Base-by-base conservation (phyloP, 192 early-diverging fungal species). In the Lobosporangium transversale region DNA sequence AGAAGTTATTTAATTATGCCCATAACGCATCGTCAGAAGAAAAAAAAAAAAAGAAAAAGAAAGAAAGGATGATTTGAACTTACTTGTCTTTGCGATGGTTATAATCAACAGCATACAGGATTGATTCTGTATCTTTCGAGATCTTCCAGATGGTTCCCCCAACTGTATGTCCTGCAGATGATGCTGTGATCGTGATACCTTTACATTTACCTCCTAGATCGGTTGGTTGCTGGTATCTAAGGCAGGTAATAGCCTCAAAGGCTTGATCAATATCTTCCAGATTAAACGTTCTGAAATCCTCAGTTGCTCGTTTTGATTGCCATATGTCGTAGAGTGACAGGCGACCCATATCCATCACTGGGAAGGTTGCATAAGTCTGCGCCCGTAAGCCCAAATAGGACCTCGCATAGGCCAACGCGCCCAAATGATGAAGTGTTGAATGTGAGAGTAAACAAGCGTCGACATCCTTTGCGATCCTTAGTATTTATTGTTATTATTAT, bases 101-200 rank as follows among this genome's bases (percentile, higher is more conserved):
- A 71, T 91, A 98, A 78, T 99, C 95, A 33, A 98, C 93, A 1
- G 96, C 95, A 68, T 99, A 99, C 5, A 98, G 83, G 56, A 99
- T 93, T 10, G 92, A 89, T 66, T 99, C 95, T 17, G 93, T 91
- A 53, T 95, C 95, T 64, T 95, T 97, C 69, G 90, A 92, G 55
- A 99, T 94, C 52, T 93, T 95, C 97, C 97, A 99, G 44, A 99
- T 84, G 1, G 96, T 95, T 21, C 97, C 97, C 62, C 97, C 97
- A 29, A 99, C 84, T 1, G 97, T 90, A 68, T 98, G 96, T 10
- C 96, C 97, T 2, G 96, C 97, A 18, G 89, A 79, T 79, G 93
- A 93, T 8, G 97, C 94, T 7, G 95, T 96, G 31, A 99, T 88
- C 0, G 89, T 90, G 14, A 98, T 95, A 4, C 92, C 92, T 62